Evolutionary conservation across 257 asterid species (phyloP).

Genomic region (Solanum verrucosum): DNA sequence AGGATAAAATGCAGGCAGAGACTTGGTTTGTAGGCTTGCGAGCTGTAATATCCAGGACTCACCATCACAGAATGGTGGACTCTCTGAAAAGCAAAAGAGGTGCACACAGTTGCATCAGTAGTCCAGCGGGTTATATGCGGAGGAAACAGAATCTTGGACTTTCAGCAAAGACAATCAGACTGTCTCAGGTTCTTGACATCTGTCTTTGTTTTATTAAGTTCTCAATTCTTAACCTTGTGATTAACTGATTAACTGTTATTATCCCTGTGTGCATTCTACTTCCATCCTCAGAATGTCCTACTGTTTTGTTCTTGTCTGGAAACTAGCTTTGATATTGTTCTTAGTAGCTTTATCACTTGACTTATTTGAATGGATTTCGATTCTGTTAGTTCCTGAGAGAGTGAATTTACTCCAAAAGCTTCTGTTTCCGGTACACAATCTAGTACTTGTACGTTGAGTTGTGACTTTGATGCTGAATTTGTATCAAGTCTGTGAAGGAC

Average conservation of each 20-base stretch:
- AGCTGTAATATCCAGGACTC: slow-evolving; percentile 29
- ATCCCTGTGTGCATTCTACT: neutral
- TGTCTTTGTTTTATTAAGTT: neutral
- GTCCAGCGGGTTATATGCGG: slow-evolving; percentile 45
- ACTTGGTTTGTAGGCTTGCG: slow-evolving; percentile 37
- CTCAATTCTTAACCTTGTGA: neutral
- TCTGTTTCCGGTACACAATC: neutral
- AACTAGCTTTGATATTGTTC: neutral
- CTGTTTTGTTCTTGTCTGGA: neutral
- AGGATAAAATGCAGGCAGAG: slow-evolving; percentile 43
- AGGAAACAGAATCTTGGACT: slow-evolving; percentile 36
- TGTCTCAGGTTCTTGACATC: slow-evolving; percentile 19
- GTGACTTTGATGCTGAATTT: neutral
- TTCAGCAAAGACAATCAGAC: slow-evolving; percentile 11
- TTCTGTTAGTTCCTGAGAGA: neutral
- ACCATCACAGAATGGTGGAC: slow-evolving; percentile 7
- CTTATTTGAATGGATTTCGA: neutral
- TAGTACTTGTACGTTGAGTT: neutral
- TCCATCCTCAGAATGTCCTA: neutral
- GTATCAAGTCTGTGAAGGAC: neutral
- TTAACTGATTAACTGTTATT: neutral
- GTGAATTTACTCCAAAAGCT: neutral
- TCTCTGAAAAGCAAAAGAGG: slow-evolving; percentile 21
- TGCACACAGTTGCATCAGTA: slow-evolving; percentile 39
- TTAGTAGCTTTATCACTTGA: neutral